Percentiles rank a stretch among this genome's conserved stretches.
Conservation (phyloP, 441 rosid species). For the Omphalea diandra region DNA sequence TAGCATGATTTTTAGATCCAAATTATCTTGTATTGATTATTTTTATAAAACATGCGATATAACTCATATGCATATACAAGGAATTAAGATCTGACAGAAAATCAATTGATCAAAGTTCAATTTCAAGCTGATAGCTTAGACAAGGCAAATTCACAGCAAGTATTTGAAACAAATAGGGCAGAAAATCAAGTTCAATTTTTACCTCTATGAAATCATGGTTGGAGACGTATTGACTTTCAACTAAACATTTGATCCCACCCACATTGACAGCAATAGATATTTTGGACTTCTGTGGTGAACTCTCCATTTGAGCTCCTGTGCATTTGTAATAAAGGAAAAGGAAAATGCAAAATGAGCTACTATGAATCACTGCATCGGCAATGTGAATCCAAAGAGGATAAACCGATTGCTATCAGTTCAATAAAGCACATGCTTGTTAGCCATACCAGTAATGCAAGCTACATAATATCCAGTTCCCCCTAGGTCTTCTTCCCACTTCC, state of each 20-base stretch:
- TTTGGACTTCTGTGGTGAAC: conserved; percentile 27
- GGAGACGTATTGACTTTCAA: conserved; percentile 75
- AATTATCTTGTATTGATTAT: too few relatives aligned
- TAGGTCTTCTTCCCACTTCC: conserved; percentile 72
- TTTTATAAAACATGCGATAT: too few relatives aligned
- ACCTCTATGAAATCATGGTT: conserved; percentile 88
- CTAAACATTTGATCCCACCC: conserved; percentile 56
- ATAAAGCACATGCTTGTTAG: not conserved
- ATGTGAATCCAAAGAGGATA: not conserved
- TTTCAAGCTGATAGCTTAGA: not conserved
- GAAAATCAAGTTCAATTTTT: conserved; percentile 3
- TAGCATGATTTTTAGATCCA: too few relatives aligned
- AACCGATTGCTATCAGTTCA: not conserved
- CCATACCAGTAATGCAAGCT: conserved; percentile 72
- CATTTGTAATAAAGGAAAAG: conserved; percentile 7
- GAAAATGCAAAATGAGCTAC: not conserved
- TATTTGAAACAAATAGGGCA: not conserved
- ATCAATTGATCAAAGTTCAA: too few relatives aligned
- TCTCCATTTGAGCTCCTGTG: conserved; percentile 40
- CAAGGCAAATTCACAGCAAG: not conserved
- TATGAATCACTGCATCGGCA: not conserved
- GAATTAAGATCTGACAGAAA: too few relatives aligned
- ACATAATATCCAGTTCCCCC: conserved; percentile 79
- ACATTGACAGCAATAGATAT: conserved; percentile 51
- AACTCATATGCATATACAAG: too few relatives aligned